Evolutionary conservation across 768 basidiomycete species (phyloP), one percentile per base, ranked within the genome.

Genomic region (Artomyces pyxidatus): DNA sequence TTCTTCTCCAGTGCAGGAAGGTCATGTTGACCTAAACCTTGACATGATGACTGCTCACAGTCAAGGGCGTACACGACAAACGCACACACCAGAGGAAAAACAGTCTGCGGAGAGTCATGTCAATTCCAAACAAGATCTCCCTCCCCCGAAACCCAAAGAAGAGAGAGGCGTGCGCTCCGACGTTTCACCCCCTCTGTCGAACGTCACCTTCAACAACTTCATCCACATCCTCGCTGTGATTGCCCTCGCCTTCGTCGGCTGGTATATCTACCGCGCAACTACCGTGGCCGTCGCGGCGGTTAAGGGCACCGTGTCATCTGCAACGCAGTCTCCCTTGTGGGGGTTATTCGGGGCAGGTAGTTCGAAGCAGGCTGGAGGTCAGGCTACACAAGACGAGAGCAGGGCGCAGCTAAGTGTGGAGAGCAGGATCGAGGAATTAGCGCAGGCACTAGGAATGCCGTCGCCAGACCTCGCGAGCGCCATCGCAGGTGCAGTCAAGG

Each of bases 381-480:
- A 27, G 25, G 43, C 19, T 23, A 40, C 12, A 3, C 27, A 14
- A 9, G 41, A 6, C 16, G 19, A 26, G 8, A 37, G 38, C 9
- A 12, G 4, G 27, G 39, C 17, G 11, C 9, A 12, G 40, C 19
- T 12, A 42, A 45, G 42, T 22, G 68, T 87, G 35, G 81, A 85
- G 57, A 68, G 70, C 4, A 69, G 71, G 29, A 76, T 87, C 47
- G 74, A 77, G 44, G 76, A 71, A 12, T 69, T 88, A 10, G 85
- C 85, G 10, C 65, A 67, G 6, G 78, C 74, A 27, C 67, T 88
- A 26, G 85, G 83, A 1, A 74, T 87, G 58, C 73, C 77, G 0
- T 69, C 80, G 14, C 65, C 68, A 35, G 78, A 83, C 30, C 66
- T 88, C 1, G 83, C 85, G 2, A 70, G 68, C 16, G 85, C 83